Evolutionary conservation across 768 basidiomycete genomes (phyloP).

Genomic region (Boletus fagicola): DNA sequence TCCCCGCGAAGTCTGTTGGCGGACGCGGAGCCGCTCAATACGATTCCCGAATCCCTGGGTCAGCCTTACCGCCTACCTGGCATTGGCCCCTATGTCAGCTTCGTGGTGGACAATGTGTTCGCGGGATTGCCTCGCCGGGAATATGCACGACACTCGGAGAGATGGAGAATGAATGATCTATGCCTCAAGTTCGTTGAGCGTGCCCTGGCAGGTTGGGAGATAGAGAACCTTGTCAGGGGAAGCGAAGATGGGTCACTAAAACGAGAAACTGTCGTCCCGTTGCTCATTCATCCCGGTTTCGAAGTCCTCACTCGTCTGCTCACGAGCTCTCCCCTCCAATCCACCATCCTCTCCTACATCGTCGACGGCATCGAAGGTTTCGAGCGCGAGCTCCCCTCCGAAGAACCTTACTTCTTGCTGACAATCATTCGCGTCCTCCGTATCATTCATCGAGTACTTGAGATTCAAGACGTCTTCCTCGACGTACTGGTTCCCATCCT

Average conservation of each 20-base stretch:
- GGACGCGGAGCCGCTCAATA: constrained; percentile 62
- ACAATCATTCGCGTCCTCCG: too few species aligned
- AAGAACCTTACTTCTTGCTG: too few species aligned
- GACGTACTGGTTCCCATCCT: too few species aligned
- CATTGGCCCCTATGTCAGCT: constrained; percentile 77
- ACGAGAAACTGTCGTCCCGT: constrained; percentile 51
- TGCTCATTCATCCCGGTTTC: constrained; percentile 81
- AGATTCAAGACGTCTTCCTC: too few species aligned
- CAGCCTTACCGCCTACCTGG: constrained; percentile 79
- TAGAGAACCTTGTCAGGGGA: constrained; percentile 65
- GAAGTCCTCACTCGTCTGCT: constrained; percentile 80
- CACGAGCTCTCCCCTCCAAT: constrained; percentile 68
- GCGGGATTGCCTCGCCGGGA: constrained; percentile 72
- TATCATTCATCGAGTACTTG: too few species aligned
- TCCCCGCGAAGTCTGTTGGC: constrained; percentile 56
- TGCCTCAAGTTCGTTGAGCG: constrained; percentile 85
- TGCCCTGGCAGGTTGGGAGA: constrained; percentile 75
- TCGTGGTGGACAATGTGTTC: constrained; percentile 89
- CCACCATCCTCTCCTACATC: constrained; percentile 29
- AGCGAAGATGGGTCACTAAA: constrained; percentile 53
- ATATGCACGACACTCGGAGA: constrained; percentile 69
- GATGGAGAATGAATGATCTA: constrained; percentile 85
- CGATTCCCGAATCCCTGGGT: constrained; percentile 78
- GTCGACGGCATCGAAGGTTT: too few species aligned
- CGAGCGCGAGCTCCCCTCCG: too few species aligned